phyloP scores from a whole-genome alignment of 768 basidiomycete genomes.

The Tylopilus rubrobrunneus region DNA sequence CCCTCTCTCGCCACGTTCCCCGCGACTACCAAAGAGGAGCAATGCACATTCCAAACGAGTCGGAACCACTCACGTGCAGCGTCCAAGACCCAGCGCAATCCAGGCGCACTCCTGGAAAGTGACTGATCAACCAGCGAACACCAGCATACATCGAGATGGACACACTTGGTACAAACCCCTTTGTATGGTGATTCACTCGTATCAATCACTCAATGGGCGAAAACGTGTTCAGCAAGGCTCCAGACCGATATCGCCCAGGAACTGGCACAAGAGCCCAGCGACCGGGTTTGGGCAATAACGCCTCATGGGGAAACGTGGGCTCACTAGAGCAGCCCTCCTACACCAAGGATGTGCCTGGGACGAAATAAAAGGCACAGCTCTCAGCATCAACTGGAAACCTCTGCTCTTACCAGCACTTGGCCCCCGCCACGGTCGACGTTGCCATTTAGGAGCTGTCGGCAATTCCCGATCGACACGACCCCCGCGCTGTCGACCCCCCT shows the following conservation, averaged over 20 bases:
- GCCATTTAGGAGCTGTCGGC: conserved; percentile 9
- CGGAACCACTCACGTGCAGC: conserved; percentile 1
- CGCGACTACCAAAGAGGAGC: too few relatives aligned
- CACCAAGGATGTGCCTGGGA: conserved; percentile 17
- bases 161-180: neutral
- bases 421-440: neutral
- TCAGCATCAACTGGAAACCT: neutral
- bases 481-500: conserved; percentile 7
- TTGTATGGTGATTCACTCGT: conserved; percentile 1
- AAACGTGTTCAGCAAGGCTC: conserved; percentile 19
- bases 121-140: conserved; percentile 1
- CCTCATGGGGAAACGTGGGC: conserved; percentile 5
- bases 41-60: neutral
- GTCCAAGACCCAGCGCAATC: neutral
- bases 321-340: neutral
- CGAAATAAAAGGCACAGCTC: conserved; percentile 12
- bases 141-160: neutral
- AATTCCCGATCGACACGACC: conserved; percentile 13
- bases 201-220: conserved; percentile 5
- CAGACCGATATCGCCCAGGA: neutral
- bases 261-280: conserved; percentile 15
- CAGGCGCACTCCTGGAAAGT: neutral
- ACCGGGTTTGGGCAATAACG: conserved; percentile 11
- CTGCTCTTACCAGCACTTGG: neutral
- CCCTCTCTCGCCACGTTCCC: too few relatives aligned